Evolutionary conservation across 495 filamentous ascomycete species (phyloP).

Genomic region (Aspergillus avenaceus): DNA sequence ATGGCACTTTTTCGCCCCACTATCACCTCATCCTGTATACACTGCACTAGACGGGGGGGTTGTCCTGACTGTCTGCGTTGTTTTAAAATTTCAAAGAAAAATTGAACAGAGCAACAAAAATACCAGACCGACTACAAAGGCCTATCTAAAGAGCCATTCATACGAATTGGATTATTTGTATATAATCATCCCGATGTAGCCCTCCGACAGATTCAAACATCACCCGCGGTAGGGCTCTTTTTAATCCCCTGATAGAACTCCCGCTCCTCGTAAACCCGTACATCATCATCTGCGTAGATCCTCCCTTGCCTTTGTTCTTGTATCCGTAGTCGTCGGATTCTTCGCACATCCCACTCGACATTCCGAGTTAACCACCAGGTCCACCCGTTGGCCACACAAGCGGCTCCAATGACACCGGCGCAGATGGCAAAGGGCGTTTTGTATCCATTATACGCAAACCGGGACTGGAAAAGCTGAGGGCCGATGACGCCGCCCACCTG

Average conservation of each 20-base stretch:
- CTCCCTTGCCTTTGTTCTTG: slow-evolving; percentile 19
- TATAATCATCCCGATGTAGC: too few species aligned
- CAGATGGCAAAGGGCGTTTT: slow-evolving; percentile 27
- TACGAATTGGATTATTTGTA: too few species aligned
- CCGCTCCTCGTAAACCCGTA: slow-evolving; percentile 9
- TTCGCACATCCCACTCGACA: slow-evolving; percentile 25
- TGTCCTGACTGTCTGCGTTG: too few species aligned
- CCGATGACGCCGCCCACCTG: slow-evolving; percentile 31
- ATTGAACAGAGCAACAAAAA: too few species aligned
- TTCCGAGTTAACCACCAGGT: slow-evolving; percentile 31
- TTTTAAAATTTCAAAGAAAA: too few species aligned
- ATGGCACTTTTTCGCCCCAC: background rate
- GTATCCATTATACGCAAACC: slow-evolving; percentile 25
- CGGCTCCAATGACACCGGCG: slow-evolving; percentile 14
- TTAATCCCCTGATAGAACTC: slow-evolving; percentile 4
- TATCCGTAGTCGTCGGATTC: slow-evolving; percentile 18
- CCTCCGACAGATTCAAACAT: too few species aligned
- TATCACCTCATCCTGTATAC: background rate
- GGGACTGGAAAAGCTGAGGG: slow-evolving; percentile 28
- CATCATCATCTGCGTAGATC: slow-evolving; percentile 19
- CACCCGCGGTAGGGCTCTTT: too few species aligned
- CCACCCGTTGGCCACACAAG: slow-evolving; percentile 20
- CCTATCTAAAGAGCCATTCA: too few species aligned
- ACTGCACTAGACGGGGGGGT: too few species aligned
- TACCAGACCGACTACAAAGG: too few species aligned